Percentiles rank a stretch among this genome's conserved stretches.
These are phyloP conservation scores for Micractinium sp. DNA, from an alignment of 139 green algal species.

Conservation along the genomic window DNA sequence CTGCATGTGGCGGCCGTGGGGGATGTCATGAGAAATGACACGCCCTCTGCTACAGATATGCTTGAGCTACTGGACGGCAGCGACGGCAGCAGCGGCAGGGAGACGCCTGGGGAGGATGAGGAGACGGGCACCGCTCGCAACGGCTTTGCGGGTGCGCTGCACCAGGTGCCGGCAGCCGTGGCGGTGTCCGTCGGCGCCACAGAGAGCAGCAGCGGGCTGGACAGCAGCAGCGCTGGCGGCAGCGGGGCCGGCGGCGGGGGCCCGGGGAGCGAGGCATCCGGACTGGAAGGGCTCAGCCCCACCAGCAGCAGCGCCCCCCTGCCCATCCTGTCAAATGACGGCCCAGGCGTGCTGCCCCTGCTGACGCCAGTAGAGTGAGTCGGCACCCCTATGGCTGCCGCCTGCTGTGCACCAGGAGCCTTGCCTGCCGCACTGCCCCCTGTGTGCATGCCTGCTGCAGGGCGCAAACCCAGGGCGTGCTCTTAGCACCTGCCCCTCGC, in stretches of 20 bases:
- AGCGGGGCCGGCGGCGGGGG: too few species aligned
- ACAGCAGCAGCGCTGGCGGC: too few species aligned
- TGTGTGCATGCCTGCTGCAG: neutral
- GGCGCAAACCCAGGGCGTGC: too few species aligned
- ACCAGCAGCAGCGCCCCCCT: neutral
- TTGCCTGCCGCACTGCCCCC: neutral
- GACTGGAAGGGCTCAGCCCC: too few species aligned
- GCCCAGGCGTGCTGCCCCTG: neutral
- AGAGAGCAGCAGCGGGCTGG: neutral
- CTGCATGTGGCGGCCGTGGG: neutral
- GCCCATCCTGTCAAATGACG: neutral
- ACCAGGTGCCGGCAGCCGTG: neutral
- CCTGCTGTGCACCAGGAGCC: too few species aligned
- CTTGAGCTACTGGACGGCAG: neutral
- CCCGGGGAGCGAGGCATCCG: too few species aligned
- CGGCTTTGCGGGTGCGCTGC: neutral
- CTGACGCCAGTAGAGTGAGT: slow-evolving; percentile 23
- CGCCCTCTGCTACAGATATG: neutral
- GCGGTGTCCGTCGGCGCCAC: neutral
- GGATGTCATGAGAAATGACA: neutral
- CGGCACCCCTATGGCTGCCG: too few species aligned
- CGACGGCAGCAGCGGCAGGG: neutral
- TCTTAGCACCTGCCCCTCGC: neutral
- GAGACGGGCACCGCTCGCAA: neutral
- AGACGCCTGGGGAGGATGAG: too few species aligned